Evolutionary conservation across 1,284 basidiomycete genomes (phyloP), one percentile per base, ranked within the genome.

Genomic region (Ustilago curta): DNA sequence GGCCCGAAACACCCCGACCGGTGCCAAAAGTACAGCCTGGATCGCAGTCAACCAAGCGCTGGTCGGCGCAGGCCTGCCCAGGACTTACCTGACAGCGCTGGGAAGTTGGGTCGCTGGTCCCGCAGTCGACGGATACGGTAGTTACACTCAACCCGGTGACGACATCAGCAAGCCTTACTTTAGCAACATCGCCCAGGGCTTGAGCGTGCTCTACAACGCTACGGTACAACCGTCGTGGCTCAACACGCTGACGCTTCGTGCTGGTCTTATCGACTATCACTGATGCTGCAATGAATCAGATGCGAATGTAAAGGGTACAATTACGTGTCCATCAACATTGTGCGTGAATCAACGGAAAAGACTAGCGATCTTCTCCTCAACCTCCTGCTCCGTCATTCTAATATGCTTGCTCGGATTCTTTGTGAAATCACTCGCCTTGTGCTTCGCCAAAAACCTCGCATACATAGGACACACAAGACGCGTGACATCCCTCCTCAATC

Each of bases 61-160:
- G n/a, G 42, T 62, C 1, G 67, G 72, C 2, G 27, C 59, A 16
- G 53, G 59, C 5, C 35, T 73, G 43, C 57, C 70, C 1, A 49
- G 59, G 4, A 63, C 66, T 2, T 71, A 70, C 51, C 53, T 68
- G 35, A 83, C 80, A 0, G 77, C 57, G 0, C 57, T 82, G 9
- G 83, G 83, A 5, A 76, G 77, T 27, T 84, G 83, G 83, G 82
- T 84, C 2, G 83, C 81, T 0, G 83, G 83, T n/a, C 77, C 82
- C 1, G 70, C 80, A 4, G 69, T 74, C 3, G 69, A 72, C 21
- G 77, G 79, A 4, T 60, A 55, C 32, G 78, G 76, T 1, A 68
- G 76, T 21, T 84, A 82, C 67, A 59, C 39, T 4, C 66, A 68
- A 8, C 39, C 54, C 2, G 82, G 78, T 14, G 83, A 84, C 67